Evolutionary conservation across 2,329 filamentous ascomycete species (phyloP).

Genomic region (Colletotrichum coccodes): DNA sequence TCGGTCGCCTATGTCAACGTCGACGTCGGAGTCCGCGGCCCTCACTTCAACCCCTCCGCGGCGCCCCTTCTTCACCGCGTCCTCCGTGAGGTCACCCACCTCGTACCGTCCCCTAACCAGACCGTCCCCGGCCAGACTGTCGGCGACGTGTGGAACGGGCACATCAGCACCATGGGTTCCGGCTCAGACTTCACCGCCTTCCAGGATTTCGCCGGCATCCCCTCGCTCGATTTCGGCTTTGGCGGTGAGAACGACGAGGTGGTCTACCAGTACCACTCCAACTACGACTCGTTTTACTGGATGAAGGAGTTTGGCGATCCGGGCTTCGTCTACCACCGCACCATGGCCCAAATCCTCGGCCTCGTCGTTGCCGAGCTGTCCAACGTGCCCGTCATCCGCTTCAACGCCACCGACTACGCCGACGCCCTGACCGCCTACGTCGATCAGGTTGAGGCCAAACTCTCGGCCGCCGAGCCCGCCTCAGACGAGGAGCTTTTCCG

Average conservation of each 20-base stretch:
- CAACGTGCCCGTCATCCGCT: constrained; percentile 70
- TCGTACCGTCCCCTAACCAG: constrained; percentile 80
- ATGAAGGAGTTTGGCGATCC: constrained; percentile 84
- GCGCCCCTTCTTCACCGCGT: constrained; percentile 82
- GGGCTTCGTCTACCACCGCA: constrained; percentile 72
- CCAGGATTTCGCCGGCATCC: constrained; percentile 76
- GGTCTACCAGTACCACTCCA: constrained; percentile 87
- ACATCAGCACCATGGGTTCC: constrained; percentile 74
- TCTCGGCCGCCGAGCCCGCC: constrained; percentile 44
- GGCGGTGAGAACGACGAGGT: constrained; percentile 53
- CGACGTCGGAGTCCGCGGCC: constrained; percentile 77
- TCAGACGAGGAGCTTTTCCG: constrained; percentile 42
- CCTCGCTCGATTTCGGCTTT: constrained; percentile 74
- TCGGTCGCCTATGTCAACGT: constrained; percentile 89
- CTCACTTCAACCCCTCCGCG: constrained; percentile 70
- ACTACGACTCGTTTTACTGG: constrained; percentile 93
- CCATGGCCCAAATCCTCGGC: constrained; percentile 73
- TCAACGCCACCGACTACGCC: constrained; percentile 74
- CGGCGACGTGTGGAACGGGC: constrained; percentile 72
- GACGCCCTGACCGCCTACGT: constrained; percentile 63
- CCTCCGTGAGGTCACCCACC: constrained; percentile 71
- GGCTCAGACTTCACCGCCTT: constrained; percentile 82
- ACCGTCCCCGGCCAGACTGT: constrained; percentile 78
- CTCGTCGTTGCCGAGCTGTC: constrained; percentile 69
- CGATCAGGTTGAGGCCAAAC: constrained; percentile 59